phyloP scores from a whole-genome alignment of 1,139 yeast genomes.

The Scheffersomyces stambukii region DNA sequence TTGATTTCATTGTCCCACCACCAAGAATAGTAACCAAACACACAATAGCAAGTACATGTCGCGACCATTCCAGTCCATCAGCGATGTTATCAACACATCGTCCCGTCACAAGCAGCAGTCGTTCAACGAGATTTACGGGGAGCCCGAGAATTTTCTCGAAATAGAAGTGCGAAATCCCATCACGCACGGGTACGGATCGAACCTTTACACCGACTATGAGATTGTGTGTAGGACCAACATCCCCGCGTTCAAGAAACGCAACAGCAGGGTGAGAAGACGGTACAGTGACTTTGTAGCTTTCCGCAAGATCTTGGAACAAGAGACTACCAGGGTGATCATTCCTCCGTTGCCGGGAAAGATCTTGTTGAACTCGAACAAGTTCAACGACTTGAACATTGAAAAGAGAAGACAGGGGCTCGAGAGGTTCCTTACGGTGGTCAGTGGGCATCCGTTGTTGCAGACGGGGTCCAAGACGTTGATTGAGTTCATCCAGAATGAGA shows the following conservation, averaged over 20 bases:
- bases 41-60: conserved; percentile 20
- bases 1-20: not conserved
- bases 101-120: conserved; percentile 53
- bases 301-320: conserved; percentile 69
- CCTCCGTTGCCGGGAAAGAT: conserved; percentile 88
- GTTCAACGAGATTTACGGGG: conserved; percentile 82
- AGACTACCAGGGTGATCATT: conserved; percentile 71
- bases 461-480: conserved; percentile 82
- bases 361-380: conserved; percentile 63
- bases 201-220: conserved; percentile 87
- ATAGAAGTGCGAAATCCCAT: conserved; percentile 81
- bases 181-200: conserved; percentile 69
- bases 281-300: conserved; percentile 88
- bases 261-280: conserved; percentile 73
- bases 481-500: conserved; percentile 84
- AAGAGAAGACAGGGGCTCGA: conserved; percentile 81
- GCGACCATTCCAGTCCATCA: conserved; percentile 44
- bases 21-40: not conserved
- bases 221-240: conserved; percentile 81
- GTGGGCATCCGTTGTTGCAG: conserved; percentile 91
- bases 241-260: conserved; percentile 74
- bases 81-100: conserved; percentile 38
- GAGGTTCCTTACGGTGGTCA: conserved; percentile 71
- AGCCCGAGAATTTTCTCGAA: conserved; percentile 91
- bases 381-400: conserved; percentile 80